These are phyloP conservation scores for Microcyclosporella mali DNA, from an alignment of 2,329 filamentous ascomycete genomes.

Conservation along the genomic window DNA sequence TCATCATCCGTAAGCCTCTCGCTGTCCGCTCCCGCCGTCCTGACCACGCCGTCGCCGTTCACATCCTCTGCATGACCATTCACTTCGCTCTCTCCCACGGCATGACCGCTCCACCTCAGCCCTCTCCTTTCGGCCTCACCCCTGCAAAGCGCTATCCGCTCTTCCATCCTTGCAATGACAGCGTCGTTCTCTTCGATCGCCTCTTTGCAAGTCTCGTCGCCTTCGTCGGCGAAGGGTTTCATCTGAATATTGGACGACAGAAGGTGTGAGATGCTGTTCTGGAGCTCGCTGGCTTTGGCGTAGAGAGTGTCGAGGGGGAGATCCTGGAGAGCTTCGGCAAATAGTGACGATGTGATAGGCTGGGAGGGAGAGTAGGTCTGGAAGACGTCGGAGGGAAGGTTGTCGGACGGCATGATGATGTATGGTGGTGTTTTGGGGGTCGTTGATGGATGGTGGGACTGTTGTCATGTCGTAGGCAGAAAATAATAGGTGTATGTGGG, in stretches of 20 bases:
- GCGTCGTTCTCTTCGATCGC: constrained; percentile 66
- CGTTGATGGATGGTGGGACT: background rate
- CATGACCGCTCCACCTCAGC: constrained; percentile 43
- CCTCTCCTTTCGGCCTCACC: constrained; percentile 60
- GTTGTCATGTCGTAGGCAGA: background rate
- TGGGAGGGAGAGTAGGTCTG: constrained; percentile 13
- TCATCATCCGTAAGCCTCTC: constrained; percentile 55
- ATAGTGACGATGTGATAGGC: constrained; percentile 27
- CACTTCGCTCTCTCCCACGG: constrained; percentile 18
- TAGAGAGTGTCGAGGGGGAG: constrained; percentile 62
- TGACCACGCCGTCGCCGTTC: constrained; percentile 20
- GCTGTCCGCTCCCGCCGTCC: constrained; percentile 27
- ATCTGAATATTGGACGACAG: constrained; percentile 69
- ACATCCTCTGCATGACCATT: constrained; percentile 17
- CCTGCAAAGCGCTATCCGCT: constrained; percentile 58
- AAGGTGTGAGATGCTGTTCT: constrained; percentile 68
- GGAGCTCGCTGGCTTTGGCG: constrained; percentile 68
- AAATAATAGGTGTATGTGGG: no score
- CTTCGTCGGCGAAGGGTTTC: constrained; percentile 57
- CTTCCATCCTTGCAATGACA: constrained; percentile 62
- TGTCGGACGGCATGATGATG: background rate
- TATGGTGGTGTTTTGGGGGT: background rate
- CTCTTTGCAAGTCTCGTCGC: constrained; percentile 64
- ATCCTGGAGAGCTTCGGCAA: constrained; percentile 55
- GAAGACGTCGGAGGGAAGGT: constrained; percentile 6